A percentile compares a stretch with the other conserved stretches of the same genome.
Evolutionary conservation across 2,329 filamentous ascomycete species (phyloP).

Genomic region (Fusarium gaditjirri): DNA sequence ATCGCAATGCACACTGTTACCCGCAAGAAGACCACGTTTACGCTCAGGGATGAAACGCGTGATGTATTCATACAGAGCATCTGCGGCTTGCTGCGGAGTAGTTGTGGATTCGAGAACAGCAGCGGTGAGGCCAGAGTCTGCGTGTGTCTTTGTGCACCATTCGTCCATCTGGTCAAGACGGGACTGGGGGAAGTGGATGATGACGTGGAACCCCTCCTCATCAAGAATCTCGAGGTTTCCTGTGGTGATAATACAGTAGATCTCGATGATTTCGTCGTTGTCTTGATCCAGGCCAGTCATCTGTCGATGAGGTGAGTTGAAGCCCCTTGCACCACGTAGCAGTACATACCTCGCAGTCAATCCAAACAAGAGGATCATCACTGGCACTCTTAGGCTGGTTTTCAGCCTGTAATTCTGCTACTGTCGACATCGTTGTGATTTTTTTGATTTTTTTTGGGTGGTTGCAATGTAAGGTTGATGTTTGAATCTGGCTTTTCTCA

Average conservation of each 20-base stretch:
- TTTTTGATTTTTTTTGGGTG: too few relatives aligned
- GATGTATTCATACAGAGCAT: conserved; percentile 81
- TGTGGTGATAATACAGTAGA: conserved; percentile 92
- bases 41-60: conserved; percentile 74
- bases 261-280: conserved; percentile 86
- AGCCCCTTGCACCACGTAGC: conserved; percentile 13
- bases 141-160: conserved; percentile 89
- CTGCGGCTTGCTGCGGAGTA: conserved; percentile 77
- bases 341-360: conserved; percentile 69
- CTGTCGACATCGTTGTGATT: conserved; percentile 24
- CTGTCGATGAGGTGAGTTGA: conserved; percentile 56
- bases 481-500: conserved; percentile 4
- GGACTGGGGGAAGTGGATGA: conserved; percentile 78
- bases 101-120: conserved; percentile 78
- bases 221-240: conserved; percentile 81
- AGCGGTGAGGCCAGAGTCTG: conserved; percentile 80
- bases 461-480: conserved; percentile 30
- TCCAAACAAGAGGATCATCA: conserved; percentile 81
- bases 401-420: conserved; percentile 23
- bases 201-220: conserved; percentile 78
- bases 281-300: conserved; percentile 84
- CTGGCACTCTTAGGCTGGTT: conserved; percentile 43
- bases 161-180: conserved; percentile 83
- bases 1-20: conserved; percentile 94
- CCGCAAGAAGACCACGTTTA: conserved; percentile 79